Base-by-base conservation (phyloP, 208 protist species). In the Crithidia sp. region DNA sequence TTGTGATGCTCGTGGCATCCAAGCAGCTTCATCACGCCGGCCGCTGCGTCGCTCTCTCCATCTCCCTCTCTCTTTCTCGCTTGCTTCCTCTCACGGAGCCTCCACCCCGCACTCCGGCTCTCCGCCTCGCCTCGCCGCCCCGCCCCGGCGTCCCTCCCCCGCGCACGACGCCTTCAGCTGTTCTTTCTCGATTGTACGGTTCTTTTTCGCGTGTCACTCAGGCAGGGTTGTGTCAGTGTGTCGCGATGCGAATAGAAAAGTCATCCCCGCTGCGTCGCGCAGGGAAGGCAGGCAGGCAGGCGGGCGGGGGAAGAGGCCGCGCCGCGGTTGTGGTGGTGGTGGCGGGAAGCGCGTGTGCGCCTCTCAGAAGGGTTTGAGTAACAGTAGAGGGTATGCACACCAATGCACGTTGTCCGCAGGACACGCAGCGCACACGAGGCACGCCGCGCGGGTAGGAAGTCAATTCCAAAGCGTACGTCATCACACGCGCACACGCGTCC, bases 161-260 rank as follows among this genome's bases (percentile, higher is more conserved):
- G 49, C 28, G 28, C 28, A 28, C 63, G n/a, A 50, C 69, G 50
- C 69, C 49, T 76, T 66, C 62, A 89, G 88, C 39, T 96, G 60
- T 37, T 85, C 79, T 41, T 71, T 84, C 78, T 97, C 91, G 56
- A 94, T 67, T 55, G 94, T 65, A 50, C 79, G 74, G 64, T 91
- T 95, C 43, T 1, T 83, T 44, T 77, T 77, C 71, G 71, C 71
- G 16, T 77, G 70, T 62, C 92, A 90, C 43, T 96, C 74, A 81
- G 91, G 83, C 28, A 79, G 28, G 28, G 28, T 41, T 47, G 74
- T 81, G 17, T 72, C 78, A 74, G 53, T 87, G 71, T 73, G 60
- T 68, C 62, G 68, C 57, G 49, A 90, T 74, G 62, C 73, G 77
- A 79, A 62, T 78, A 68, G 54, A 74, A 44, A 50, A 50, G 44